phyloP scores from a whole-genome alignment of 495 filamentous ascomycete species.

The Cercophora newfieldiana region DNA sequence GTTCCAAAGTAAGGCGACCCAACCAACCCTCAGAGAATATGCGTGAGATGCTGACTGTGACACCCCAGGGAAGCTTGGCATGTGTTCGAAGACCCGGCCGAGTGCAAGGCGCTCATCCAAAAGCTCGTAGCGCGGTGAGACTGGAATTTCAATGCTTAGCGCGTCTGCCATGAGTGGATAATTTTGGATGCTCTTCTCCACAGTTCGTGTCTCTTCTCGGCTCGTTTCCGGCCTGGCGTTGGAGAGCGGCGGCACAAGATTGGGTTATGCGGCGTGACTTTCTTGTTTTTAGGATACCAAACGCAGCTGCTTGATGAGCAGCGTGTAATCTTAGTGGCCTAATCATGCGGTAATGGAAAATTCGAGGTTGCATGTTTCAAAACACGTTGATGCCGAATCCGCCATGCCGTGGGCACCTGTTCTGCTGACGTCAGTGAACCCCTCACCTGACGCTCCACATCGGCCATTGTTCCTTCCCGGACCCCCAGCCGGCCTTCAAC shows the following conservation, averaged over 20 bases:
- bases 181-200: neutral
- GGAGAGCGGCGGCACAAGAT: neutral
- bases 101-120: constrained; percentile 50
- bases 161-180: neutral
- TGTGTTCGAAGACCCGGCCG: constrained; percentile 73
- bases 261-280: neutral
- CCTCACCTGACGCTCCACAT: neutral
- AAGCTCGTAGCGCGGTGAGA: constrained; percentile 28
- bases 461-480: neutral
- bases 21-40: neutral
- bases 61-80: constrained; percentile 60
- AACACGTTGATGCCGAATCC: neutral
- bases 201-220: neutral
- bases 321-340: neutral
- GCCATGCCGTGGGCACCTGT: neutral
- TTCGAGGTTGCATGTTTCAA: neutral
- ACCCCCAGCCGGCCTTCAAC: neutral
- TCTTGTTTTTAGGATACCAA: neutral
- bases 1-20: constrained; percentile 50
- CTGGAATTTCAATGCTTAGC: neutral
- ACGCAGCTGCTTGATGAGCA: neutral
- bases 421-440: neutral
- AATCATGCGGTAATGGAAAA: neutral
- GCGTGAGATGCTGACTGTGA: constrained; percentile 2
- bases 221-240: neutral